These are phyloP conservation scores for Cyberlindnera veronae DNA, from an alignment of 805 yeast genomes.

Conservation along the genomic window DNA sequence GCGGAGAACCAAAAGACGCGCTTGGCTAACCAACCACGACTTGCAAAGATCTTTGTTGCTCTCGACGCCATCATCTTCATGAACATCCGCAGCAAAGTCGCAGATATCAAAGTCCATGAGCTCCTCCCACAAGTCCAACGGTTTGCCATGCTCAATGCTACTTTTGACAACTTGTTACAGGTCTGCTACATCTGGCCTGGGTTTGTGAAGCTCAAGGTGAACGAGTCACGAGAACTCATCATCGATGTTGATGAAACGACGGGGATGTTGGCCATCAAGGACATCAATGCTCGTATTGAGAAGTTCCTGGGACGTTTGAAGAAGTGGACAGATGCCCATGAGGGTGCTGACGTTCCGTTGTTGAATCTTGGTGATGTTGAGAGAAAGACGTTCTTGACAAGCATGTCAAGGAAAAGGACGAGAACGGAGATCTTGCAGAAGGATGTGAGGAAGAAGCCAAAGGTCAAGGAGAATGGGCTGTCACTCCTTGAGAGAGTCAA, in stretches of 20 bases:
- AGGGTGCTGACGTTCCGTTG: conserved; percentile 15
- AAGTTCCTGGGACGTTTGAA: conserved; percentile 13
- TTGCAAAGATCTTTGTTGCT: conserved; percentile 16
- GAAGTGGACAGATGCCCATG: conserved; percentile 18
- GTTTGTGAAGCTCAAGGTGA: conserved; percentile 12
- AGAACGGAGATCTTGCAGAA: conserved; percentile 9
- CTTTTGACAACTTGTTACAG: conserved; percentile 17
- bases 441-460: conserved; percentile 1
- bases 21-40: neutral
- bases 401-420: conserved; percentile 13
- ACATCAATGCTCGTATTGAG: conserved; percentile 6
- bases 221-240: conserved; percentile 18
- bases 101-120: conserved; percentile 17
- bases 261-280: conserved; percentile 5
- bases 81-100: conserved; percentile 14
- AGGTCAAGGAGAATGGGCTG: conserved; percentile 12
- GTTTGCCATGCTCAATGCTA: conserved; percentile 9
- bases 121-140: conserved; percentile 18
- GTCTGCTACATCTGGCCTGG: conserved; percentile 23
- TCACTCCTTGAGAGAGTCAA: conserved; percentile 39
- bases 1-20: conserved; percentile 27
- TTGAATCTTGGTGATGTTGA: conserved; percentile 2
- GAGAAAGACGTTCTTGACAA: neutral
- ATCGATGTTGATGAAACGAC: conserved; percentile 20
- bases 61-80: conserved; percentile 19